phyloP scores from a whole-genome alignment of 306 rosid genomes.

The Pachyrhizus erosus region DNA sequence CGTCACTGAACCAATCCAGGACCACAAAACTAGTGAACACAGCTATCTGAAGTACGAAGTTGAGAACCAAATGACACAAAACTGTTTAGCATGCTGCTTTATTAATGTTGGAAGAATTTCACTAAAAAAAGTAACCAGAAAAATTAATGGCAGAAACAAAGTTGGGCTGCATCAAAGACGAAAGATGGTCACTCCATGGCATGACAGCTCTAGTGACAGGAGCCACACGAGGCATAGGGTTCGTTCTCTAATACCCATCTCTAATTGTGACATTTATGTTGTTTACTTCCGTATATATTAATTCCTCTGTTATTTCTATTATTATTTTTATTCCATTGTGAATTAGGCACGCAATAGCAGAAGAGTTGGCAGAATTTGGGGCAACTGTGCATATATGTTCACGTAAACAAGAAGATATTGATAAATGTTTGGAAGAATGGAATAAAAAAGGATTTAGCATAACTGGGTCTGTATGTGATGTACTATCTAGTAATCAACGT shows the following conservation, averaged over 20 bases:
- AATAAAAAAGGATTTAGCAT: conserved; percentile 19
- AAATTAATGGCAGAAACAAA: conserved; percentile 27
- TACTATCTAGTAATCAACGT: background rate
- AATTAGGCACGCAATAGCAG: conserved; percentile 39
- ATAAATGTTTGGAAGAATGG: conserved; percentile 36
- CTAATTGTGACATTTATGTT: too few relatives aligned
- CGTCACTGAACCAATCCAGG: too few relatives aligned
- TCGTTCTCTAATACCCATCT: too few relatives aligned
- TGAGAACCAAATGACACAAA: too few relatives aligned
- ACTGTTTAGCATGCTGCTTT: too few relatives aligned
- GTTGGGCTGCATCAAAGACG: background rate
- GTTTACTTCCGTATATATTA: too few relatives aligned
- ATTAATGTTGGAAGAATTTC: too few relatives aligned
- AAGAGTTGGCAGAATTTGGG: conserved; percentile 37
- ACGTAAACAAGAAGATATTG: conserved; percentile 29
- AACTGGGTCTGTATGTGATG: conserved; percentile 40
- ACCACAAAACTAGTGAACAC: too few relatives aligned
- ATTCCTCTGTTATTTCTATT: background rate
- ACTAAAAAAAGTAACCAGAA: background rate
- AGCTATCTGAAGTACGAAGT: too few relatives aligned
- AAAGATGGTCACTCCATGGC: too few relatives aligned
- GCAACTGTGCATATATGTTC: conserved; percentile 40
- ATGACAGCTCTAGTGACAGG: too few relatives aligned
- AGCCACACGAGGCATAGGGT: too few relatives aligned
- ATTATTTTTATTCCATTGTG: background rate